Percentiles rank a stretch among this genome's conserved stretches.
Evolutionary conservation across 805 yeast species (phyloP).

Genomic region (Maudiozyma serrabonitensis): DNA sequence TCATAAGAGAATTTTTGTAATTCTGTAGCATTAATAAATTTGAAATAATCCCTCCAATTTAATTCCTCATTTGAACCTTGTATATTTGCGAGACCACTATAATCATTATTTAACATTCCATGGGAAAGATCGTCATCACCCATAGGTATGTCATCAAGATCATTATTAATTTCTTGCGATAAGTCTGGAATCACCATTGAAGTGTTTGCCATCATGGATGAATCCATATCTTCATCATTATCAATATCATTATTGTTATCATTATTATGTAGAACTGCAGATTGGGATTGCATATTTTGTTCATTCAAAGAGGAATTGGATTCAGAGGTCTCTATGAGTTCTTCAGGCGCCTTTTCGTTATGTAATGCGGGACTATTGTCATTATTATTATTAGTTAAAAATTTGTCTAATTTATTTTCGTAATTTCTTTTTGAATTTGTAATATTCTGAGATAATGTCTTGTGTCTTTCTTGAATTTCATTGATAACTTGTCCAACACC

Average conservation of each 20-base stretch:
- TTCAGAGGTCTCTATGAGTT: no score
- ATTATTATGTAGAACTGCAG: background rate
- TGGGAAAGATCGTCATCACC: background rate
- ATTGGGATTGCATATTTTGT: no score
- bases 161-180: background rate
- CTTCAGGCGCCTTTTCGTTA: background rate
- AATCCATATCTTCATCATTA: background rate
- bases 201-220: slow-evolving; percentile 1
- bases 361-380: background rate
- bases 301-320: no score
- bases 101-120: slow-evolving; percentile 1
- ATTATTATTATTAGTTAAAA: slow-evolving; percentile 3
- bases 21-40: slow-evolving; percentile 49
- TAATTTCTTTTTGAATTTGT: background rate
- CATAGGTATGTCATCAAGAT: background rate
- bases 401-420: slow-evolving; percentile 9
- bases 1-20: slow-evolving; percentile 63
- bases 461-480: slow-evolving; percentile 37
- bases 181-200: background rate
- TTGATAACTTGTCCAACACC: slow-evolving; percentile 54
- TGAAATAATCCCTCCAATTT: slow-evolving; percentile 68
- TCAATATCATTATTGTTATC: background rate
- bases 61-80: slow-evolving; percentile 21
- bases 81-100: background rate
- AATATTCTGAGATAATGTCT: slow-evolving; percentile 6